These are phyloP conservation scores for Acanthochlamys bracteata DNA, from an alignment of 106 monocot species.

Conservation along the genomic window DNA sequence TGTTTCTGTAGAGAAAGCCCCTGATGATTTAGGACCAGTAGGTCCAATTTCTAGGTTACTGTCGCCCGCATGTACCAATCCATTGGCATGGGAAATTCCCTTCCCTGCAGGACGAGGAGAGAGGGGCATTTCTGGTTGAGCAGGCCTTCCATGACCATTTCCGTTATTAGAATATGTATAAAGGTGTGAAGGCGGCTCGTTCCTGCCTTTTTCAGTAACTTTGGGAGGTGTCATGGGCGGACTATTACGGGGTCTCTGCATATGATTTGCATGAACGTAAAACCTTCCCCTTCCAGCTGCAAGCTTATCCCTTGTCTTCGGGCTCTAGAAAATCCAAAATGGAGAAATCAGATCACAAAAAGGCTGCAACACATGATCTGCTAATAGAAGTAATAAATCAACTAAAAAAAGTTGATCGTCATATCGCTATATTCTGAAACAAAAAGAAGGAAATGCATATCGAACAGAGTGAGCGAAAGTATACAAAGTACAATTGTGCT, in stretches of 20 bases:
- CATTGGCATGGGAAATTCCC: conserved; percentile 24
- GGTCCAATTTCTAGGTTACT: conserved; percentile 49
- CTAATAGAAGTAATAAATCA: no score
- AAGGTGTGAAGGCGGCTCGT: conserved; percentile 12
- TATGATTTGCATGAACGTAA: conserved; percentile 8
- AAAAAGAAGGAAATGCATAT: no score
- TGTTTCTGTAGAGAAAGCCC: conserved; percentile 5
- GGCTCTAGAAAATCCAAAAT: no score
- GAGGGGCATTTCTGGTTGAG: conserved; percentile 6
- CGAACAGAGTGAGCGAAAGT: no score
- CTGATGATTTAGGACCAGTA: conserved; percentile 21
- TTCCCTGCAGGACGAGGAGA: conserved; percentile 9
- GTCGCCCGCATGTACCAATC: not conserved
- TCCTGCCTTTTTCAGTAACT: conserved; percentile 18
- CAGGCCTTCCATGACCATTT: conserved; percentile 24
- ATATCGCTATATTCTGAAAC: no score
- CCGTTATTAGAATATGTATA: conserved; percentile 4
- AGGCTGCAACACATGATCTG: no score
- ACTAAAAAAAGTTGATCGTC: no score
- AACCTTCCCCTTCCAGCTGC: conserved; percentile 35
- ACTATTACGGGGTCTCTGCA: conserved; percentile 19
- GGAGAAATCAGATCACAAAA: no score
- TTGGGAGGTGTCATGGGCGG: not conserved
- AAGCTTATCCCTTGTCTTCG: conserved; percentile 15
- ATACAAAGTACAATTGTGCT: no score